Base-by-base conservation (phyloP, 2,329 filamentous ascomycete genomes). In the Colletotrichum somersetense region DNA sequence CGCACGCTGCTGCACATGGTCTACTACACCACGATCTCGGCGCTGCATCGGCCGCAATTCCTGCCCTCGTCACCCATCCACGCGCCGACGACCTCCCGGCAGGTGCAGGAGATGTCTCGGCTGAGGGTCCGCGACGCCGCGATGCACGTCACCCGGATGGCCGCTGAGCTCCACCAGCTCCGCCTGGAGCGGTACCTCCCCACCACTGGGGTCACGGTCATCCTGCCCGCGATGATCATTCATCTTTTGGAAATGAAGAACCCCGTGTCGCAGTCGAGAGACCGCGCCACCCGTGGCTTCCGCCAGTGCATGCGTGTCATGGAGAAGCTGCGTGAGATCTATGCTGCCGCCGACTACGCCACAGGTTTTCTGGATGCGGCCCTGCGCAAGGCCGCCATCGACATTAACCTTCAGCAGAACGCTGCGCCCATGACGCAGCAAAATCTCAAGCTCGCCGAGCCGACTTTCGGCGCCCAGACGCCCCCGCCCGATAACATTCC, bases 291-390 rank as follows among this genome's bases (percentile, higher is more conserved):
- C 33, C 89, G 91, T 70, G 93, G 94, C 26, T 97, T 97, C 84
- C 92, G 92, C 76, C 92, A 95, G 79, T 98, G 96, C 83, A 97
- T 98, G 94, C 89, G 91, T 58, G 94, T 97, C 71, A 93, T 98
- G 86, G 91, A 95, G 79, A 92, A 92, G 74, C 87, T 98, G 23
- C 91, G 95, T 48, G 94, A 97, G 78, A 93, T 95, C 40, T 98
- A 98, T 78, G 91, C 95, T 0, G 95, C 95, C 0, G 96, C 96
- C n/a, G 95, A 98, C 81, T 97, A 96, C 77, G 95, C 94, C n/a
- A 96, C 93, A 0, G 93, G 93, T 2, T 98, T 98, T 84, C 87
- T 98, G n/a, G 94, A 97, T 79, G 94, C 95, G 1, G 94, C 95
- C 0, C 92, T 97, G 74, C 91, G 93, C 74, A 97, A 97, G 83